phyloP scores from a whole-genome alignment of 176 grass and related monocot species.

The Dendrocalamus sinicus region DNA sequence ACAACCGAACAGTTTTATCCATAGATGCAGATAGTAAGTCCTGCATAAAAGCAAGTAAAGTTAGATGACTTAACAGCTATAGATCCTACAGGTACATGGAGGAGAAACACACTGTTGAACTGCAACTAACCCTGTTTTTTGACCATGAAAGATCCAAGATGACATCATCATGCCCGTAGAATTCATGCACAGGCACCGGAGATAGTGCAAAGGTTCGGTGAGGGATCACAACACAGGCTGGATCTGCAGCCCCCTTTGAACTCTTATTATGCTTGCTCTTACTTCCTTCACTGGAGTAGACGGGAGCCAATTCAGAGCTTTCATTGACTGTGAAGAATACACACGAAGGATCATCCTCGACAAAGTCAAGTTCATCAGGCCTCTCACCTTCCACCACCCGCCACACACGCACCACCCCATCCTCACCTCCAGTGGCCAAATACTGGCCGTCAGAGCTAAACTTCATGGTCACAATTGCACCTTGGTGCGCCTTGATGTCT shows the following conservation, averaged over 20 bases:
- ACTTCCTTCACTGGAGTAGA: conserved; percentile 48
- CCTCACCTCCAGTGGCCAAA: conserved; percentile 86
- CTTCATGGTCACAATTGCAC: conserved; percentile 73
- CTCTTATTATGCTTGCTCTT: conserved; percentile 57
- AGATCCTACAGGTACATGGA: conserved; percentile 23
- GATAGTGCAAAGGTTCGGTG: conserved; percentile 64
- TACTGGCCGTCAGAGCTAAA: conserved; percentile 76
- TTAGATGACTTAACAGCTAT: conserved; percentile 38
- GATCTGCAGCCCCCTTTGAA: conserved; percentile 52
- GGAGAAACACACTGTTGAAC: conserved; percentile 13
- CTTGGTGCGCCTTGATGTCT: conserved; percentile 80
- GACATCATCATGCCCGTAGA: conserved; percentile 66
- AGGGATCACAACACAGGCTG: conserved; percentile 81
- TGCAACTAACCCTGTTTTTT: conserved; percentile 64
- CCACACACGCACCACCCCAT: conserved; percentile 82
- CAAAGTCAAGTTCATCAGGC: conserved; percentile 50
- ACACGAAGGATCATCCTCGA: conserved; percentile 68
- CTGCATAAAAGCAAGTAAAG: conserved; percentile 50
- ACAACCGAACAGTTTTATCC: conserved; percentile 90
- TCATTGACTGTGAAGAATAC: conserved; percentile 74
- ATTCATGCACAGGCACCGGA: conserved; percentile 70
- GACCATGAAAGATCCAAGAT: conserved; percentile 96
- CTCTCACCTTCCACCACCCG: conserved; percentile 58
- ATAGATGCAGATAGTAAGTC: conserved; percentile 74
- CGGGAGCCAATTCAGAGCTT: conserved; percentile 64